Evolutionary conservation across 306 rosid genomes (phyloP), one percentile per base, ranked within the genome.

Genomic region (Gillenia trifoliata): DNA sequence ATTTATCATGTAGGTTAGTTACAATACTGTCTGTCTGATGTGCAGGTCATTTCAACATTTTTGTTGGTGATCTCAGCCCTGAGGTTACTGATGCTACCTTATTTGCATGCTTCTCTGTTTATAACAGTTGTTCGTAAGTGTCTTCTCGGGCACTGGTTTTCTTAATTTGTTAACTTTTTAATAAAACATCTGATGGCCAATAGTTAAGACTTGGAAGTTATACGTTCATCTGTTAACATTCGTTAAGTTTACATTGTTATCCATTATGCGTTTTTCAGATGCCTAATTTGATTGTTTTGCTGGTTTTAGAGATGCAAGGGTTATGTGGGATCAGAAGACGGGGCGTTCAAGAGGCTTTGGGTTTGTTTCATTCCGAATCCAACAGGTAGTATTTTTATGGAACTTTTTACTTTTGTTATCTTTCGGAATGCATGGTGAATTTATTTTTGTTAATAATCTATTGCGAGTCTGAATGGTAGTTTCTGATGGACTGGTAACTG

Each of bases 291-390:
- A 47, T 49, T 75, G 12, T 57, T 72, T 73, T 73, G 25, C 72
- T 86, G 73, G 70, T 82, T 68, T 77, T 82, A 94, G 98, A 30
- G 98, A 94, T 86, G 98, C 98, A 68, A 88, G 97, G 84, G 98
- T 94, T 76, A 94, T 94, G 98, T 94, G 98, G 98, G 98, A 94
- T 86, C 98, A 91, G 79, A 94, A 94, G 79, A 91, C 98, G 47
- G 98, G 98, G 70, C 93, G 97, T 19, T 94, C 98, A 26, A 88
- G 98, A 86, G 98, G 98, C 49, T 94, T 94, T 87, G 98, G 98
- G 47, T 94, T 94, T 85, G 97, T 94, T 80, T 94, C 98, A 66
- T 94, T 94, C 78, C 89, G 97, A 43, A 91, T 45, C 76, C 97
- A 94, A 64, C 97, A 91, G 97, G 98, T 91, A 55, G 28, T 26